These are phyloP conservation scores for Asterophora lycoperdoides DNA, from an alignment of 768 basidiomycete species.

Conservation along the genomic window DNA sequence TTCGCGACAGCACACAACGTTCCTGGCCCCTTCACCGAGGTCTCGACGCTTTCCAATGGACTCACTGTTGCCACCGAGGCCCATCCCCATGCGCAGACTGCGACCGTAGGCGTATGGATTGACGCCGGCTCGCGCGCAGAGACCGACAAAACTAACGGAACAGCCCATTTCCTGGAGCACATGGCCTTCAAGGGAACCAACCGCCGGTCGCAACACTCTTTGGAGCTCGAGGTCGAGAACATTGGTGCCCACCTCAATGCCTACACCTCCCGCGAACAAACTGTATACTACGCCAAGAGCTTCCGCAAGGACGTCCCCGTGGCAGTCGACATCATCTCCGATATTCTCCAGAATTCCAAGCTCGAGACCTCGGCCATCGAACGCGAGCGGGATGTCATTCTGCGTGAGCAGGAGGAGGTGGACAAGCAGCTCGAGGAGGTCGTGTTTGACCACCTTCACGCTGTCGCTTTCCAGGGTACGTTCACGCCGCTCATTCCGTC, in stretches of 20 bases:
- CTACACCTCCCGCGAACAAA: slow-evolving; percentile 98
- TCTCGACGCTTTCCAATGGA: slow-evolving; percentile 91
- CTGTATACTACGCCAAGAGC: slow-evolving; percentile 98
- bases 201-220: slow-evolving; percentile 78
- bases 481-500: slow-evolving; percentile 14
- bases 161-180: slow-evolving; percentile 98
- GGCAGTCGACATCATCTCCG: slow-evolving; percentile 95
- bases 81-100: slow-evolving; percentile 88
- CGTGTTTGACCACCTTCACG: slow-evolving; percentile 96
- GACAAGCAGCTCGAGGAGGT: slow-evolving; percentile 99
- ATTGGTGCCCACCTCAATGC: slow-evolving; percentile 96
- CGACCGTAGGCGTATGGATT: slow-evolving; percentile 99
- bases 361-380: slow-evolving; percentile 85
- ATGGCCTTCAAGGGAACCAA: slow-evolving; percentile 98
- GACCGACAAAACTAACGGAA: slow-evolving; percentile 91
- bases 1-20: slow-evolving; percentile 71
- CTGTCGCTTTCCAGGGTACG: slow-evolving; percentile 94
- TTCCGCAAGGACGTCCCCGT: slow-evolving; percentile 92
- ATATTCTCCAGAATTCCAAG: slow-evolving; percentile 97
- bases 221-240: slow-evolving; percentile 98
- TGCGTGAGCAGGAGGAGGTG: slow-evolving; percentile 97
- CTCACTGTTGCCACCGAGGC: slow-evolving; percentile 92
- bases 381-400: slow-evolving; percentile 92
- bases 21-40: slow-evolving; percentile 76
- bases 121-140: slow-evolving; percentile 97